Conservation (phyloP, 1,284 basidiomycete species). For the Pholiota adiposa region DNA sequence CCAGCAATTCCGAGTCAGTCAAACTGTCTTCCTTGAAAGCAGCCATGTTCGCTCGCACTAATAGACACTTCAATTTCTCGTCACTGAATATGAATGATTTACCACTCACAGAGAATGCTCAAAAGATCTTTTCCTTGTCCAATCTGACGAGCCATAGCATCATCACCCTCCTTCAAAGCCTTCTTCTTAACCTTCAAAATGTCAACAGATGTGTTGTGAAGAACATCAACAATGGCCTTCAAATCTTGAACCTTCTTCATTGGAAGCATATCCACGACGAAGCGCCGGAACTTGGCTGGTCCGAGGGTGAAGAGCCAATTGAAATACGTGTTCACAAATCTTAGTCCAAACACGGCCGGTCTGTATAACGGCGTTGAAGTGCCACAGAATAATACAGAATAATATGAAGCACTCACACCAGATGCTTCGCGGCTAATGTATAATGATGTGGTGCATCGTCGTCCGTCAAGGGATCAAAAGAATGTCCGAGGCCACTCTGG, state of each 20-base stretch:
- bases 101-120: conserved; percentile 45
- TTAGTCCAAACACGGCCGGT: not conserved
- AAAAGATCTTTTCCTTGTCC: conserved; percentile 48
- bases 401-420: conserved; percentile 22
- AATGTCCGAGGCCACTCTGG: conserved; percentile 41
- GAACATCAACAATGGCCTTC: conserved; percentile 28
- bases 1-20: conserved; percentile 34
- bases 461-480: conserved; percentile 37
- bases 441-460: conserved; percentile 31
- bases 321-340: conserved; percentile 13
- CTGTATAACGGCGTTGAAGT: conserved; percentile 2
- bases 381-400: conserved; percentile 3
- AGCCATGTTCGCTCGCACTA: conserved; percentile 38
- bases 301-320: conserved; percentile 18
- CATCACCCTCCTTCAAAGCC: conserved; percentile 31
- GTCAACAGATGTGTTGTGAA: conserved; percentile 37
- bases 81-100: not conserved
- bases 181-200: conserved; percentile 39
- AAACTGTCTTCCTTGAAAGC: conserved; percentile 35
- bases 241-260: conserved; percentile 20
- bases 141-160: conserved; percentile 33
- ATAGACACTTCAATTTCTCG: not conserved
- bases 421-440: conserved; percentile 31
- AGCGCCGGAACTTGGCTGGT: conserved; percentile 16
- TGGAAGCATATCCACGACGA: conserved; percentile 18